Evolutionary conservation across 192 early-diverging fungal genomes (phyloP).

Genomic region (Borealophlyctis nickersoniae): DNA sequence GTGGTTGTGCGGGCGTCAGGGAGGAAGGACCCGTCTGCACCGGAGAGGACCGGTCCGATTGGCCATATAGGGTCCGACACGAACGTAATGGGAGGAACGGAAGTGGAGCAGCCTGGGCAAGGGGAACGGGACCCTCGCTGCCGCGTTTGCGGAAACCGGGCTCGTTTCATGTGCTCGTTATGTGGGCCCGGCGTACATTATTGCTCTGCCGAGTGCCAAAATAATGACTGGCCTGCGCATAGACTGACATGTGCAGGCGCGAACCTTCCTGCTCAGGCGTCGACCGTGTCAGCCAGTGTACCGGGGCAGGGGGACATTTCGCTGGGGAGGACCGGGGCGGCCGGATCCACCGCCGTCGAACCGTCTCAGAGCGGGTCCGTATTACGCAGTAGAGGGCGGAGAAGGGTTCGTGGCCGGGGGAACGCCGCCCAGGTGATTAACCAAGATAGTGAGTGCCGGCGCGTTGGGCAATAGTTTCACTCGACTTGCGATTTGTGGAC

Average conservation of each 20-base stretch:
- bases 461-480: neutral
- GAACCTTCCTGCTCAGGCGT: neutral
- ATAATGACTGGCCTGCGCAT: slow-evolving; percentile 48
- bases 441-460: slow-evolving; percentile 28
- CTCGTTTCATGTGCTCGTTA: slow-evolving; percentile 35
- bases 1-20: too few relatives aligned
- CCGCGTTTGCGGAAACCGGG: slow-evolving; percentile 27
- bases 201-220: slow-evolving; percentile 62
- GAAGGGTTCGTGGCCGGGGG: slow-evolving; percentile 16
- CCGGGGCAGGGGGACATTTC: neutral
- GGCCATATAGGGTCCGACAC: too few relatives aligned
- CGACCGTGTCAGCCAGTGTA: neutral
- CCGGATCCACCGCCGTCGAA: neutral
- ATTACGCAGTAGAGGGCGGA: slow-evolving; percentile 9
- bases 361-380: neutral
- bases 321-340: neutral
- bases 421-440: slow-evolving; percentile 31
- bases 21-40: too few relatives aligned
- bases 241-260: slow-evolving; percentile 45
- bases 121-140: slow-evolving; percentile 8
- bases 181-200: slow-evolving; percentile 37
- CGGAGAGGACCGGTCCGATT: too few relatives aligned
- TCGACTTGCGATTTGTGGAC: neutral
- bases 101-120: too few relatives aligned
- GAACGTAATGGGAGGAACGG: neutral